Conservation (phyloP, 257 asterid genomes). For the Scutellaria galericulata region DNA sequence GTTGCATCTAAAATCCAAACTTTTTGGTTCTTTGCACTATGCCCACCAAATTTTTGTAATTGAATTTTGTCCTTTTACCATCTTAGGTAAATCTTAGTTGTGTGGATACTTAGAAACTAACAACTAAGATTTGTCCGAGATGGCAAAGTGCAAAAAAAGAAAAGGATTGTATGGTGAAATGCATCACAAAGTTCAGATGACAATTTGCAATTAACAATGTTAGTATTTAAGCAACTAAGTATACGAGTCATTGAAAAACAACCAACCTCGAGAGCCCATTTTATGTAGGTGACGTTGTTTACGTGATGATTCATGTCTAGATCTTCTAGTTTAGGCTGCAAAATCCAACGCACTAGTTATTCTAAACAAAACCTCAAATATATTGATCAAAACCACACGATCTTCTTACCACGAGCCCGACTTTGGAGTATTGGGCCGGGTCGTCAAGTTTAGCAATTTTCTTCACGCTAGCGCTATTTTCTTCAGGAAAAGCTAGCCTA, state of each 20-base stretch:
- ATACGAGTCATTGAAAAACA: neutral
- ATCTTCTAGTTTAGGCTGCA: constrained; percentile 70
- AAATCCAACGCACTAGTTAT: neutral
- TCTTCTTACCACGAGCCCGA: constrained; percentile 61
- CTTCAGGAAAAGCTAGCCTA: constrained; percentile 77
- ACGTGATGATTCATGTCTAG: constrained; percentile 73
- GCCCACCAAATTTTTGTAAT: no score
- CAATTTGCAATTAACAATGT: no score
- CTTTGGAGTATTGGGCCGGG: constrained; percentile 48
- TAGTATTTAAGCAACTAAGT: neutral
- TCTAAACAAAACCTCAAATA: neutral
- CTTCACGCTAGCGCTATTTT: constrained; percentile 63
- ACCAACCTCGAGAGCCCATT: constrained; percentile 68
- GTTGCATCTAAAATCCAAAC: no score
- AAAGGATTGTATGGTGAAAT: no score
- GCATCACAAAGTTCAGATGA: no score
- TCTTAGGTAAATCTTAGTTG: neutral
- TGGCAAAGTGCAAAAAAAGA: no score
- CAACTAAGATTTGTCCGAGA: neutral
- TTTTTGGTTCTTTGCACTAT: no score
- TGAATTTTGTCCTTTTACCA: no score
- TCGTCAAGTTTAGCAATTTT: constrained; percentile 65
- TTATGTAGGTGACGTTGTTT: constrained; percentile 64
- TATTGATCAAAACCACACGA: constrained; percentile 8
- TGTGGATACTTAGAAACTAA: neutral